phyloP scores from a whole-genome alignment of 2,329 filamentous ascomycete genomes.

The Colletotrichum sp. region DNA sequence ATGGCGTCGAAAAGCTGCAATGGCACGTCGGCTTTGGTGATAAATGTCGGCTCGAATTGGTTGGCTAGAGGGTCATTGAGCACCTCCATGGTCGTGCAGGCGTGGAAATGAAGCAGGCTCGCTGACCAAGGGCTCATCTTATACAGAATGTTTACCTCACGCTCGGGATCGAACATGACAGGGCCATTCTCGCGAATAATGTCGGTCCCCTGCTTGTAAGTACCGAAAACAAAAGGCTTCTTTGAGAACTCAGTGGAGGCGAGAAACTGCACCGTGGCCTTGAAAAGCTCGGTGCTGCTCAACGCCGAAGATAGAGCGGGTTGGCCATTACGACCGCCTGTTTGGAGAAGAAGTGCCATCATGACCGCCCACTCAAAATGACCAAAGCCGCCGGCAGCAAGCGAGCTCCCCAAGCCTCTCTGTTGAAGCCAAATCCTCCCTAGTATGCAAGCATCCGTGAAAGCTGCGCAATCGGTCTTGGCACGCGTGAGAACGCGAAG shows the following conservation, averaged over 20 bases:
- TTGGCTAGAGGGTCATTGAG: conserved; percentile 76
- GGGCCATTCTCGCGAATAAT: conserved; percentile 57
- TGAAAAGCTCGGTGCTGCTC: conserved; percentile 93
- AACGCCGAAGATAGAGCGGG: conserved; percentile 79
- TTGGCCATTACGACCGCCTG: conserved; percentile 74
- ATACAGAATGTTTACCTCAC: conserved; percentile 82
- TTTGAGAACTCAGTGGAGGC: conserved; percentile 74
- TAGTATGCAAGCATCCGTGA: conserved; percentile 83
- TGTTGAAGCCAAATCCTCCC: conserved; percentile 90
- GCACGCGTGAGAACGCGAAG: conserved; percentile 76
- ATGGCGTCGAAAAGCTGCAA: conserved; percentile 60
- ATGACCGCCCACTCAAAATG: conserved; percentile 90
- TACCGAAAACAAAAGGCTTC: conserved; percentile 63
- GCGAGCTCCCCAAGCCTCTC: conserved; percentile 74
- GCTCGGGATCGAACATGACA: conserved; percentile 77
- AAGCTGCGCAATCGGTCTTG: conserved; percentile 72
- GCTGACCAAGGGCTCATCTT: conserved; percentile 93
- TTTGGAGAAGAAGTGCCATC: conserved; percentile 79
- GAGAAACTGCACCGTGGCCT: conserved; percentile 88
- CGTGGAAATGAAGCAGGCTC: conserved; percentile 73
- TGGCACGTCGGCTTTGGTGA: conserved; percentile 62
- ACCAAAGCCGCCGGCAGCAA: conserved; percentile 85
- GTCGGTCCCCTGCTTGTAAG: conserved; percentile 47
- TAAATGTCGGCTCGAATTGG: conserved; percentile 87
- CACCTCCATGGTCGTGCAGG: conserved; percentile 74